Base-by-base conservation (phyloP, 345 rosid species). In the Boechera retrofracta region DNA sequence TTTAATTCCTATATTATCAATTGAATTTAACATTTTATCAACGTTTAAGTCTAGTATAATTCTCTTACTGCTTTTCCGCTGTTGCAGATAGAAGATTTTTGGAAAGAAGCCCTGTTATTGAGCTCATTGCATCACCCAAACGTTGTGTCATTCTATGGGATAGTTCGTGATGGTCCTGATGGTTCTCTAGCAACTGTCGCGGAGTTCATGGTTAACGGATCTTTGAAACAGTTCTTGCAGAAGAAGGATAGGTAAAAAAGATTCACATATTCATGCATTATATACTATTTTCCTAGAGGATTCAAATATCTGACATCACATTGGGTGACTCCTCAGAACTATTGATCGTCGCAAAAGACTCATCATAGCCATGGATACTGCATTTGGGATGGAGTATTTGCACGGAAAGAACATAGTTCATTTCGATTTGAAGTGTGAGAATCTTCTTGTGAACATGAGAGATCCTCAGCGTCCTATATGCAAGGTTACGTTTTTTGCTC, bases 331-430 rank as follows among this genome's bases (percentile, higher is more conserved):
- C 77, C 39, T 49, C 87, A 95, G 98, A 83, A 95, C 98, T 57
- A 95, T 95, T 66, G 99, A 95, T 79, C 97, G 99, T 62, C 99
- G 99, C 31, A 95, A 95, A 85, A 89, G 99, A 80, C 97, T 95
- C 81, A 92, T 95, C 71, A 89, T 95, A 79, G 97, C 93, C 54
- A 95, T 95, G 99, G 98, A 95, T 77, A 85, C 99, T 24, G 98
- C 99, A 26, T 95, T 95, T 81, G 99, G 99, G 21, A 92, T 95
- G 98, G 99, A 95, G 82, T 95, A 95, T 79, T 82, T 95, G 84
- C 99, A 95, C 67, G 99, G 92, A 73, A 95, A 92, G 83, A 91
- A 91, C 83, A 92, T 92, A 64, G 99, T 95, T 51, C 99, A 95
- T 84, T 95, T 95, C 68, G 99, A 95, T 88, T 77, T 95, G 79